Conservation (phyloP, 768 basidiomycete genomes). For the Gautieria morchelliformis region DNA sequence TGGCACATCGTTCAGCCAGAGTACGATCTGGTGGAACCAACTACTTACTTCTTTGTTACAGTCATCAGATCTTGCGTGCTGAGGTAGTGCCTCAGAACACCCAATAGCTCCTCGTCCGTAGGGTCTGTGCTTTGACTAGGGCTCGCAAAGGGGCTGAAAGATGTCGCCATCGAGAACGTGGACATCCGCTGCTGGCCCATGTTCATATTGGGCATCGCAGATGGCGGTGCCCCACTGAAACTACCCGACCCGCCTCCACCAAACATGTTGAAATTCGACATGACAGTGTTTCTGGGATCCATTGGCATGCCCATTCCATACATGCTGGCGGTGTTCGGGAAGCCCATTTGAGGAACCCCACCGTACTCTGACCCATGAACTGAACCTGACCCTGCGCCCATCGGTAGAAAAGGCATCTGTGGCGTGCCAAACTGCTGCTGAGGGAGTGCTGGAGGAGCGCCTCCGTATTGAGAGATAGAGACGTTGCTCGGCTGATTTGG, state of each 20-base stretch:
- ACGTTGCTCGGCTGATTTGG: slow-evolving; percentile 36
- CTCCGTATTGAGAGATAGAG: slow-evolving; percentile 30
- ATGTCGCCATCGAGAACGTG: slow-evolving; percentile 82
- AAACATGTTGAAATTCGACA: slow-evolving; percentile 61
- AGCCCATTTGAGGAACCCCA: slow-evolving; percentile 45
- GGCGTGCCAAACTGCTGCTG: slow-evolving; percentile 32
- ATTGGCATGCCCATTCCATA: slow-evolving; percentile 59
- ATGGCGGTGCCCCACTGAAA: slow-evolving; percentile 38
- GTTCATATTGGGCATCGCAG: slow-evolving; percentile 33
- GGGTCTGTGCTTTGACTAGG: slow-evolving; percentile 76
- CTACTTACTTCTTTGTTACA: slow-evolving; percentile 85
- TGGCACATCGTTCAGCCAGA: background rate
- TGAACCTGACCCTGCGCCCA: slow-evolving; percentile 56
- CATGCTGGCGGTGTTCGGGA: slow-evolving; percentile 64
- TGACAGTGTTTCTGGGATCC: slow-evolving; percentile 55
- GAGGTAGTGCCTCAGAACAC: slow-evolving; percentile 73
- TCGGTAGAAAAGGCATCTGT: slow-evolving; percentile 66
- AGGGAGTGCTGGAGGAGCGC: slow-evolving; percentile 33
- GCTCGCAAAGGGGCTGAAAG: slow-evolving; percentile 69
- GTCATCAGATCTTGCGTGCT: slow-evolving; percentile 93
- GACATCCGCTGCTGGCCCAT: slow-evolving; percentile 59
- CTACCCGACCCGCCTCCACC: slow-evolving; percentile 48
- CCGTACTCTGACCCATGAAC: slow-evolving; percentile 64
- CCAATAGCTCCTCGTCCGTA: slow-evolving; percentile 76
- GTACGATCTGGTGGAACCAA: slow-evolving; percentile 4